Base-by-base conservation (phyloP, 805 yeast species). In the Dipodascopsis uninucleata region DNA sequence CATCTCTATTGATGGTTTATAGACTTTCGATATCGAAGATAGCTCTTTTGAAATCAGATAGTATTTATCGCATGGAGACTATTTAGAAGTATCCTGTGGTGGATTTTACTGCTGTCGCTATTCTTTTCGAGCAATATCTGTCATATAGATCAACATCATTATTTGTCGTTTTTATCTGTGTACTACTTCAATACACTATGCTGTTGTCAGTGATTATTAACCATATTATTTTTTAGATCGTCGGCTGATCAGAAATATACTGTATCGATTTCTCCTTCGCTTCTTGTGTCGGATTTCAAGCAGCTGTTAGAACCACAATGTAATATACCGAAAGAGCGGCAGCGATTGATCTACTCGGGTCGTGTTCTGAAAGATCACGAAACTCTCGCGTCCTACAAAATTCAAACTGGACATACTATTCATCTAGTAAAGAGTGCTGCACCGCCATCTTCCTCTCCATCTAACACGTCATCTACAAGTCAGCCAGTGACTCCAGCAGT, bases 301-400 rank as follows among this genome's bases (percentile, higher is more conserved):
- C 74, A 72, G 28, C 70, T 70, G 54, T 71, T 90, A 40, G 80
- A 80, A 21, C 69, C 71, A 17, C 75, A 71, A 47, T 67, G 88
- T 4, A 81, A 77, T 18, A 71, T 88, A 34, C 82, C 95, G 4
- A 79, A 77, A 1, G 82, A 74, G n/a, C 77, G 82, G 49, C 97
- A 89, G 67, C 75, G 97, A 47, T 74, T 90, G 61, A 89, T 90
- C 60, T 90, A 85, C 69, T 85, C 96, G 2, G 98, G 98, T 31
- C 82, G 90, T 56, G 95, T 93, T 26, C 75, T 90, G 61, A 89
- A 89, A 65, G 96, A 90, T 60, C 71, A 70, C 28, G 93, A 89
- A 56, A 75, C 85, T 5, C 66, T 90, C 7, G 80, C 73, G 14
- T 69, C 78, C 3, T 90, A 90, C 70, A 86, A 86, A 63, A 78